Evolutionary conservation across 805 yeast genomes (phyloP).

Genomic region (Ogataea trehaloabstinens): DNA sequence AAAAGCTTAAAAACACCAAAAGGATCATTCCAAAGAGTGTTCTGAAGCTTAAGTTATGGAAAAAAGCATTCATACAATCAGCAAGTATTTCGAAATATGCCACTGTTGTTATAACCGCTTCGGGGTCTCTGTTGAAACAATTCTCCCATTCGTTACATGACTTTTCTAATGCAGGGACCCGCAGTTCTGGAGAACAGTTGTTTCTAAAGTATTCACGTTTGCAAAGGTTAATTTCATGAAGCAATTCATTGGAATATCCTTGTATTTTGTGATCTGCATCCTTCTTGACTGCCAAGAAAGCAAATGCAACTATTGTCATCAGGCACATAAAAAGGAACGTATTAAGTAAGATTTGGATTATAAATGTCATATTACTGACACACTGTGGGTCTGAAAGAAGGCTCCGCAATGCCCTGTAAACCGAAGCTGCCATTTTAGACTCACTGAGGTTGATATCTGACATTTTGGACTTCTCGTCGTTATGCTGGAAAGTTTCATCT

Average conservation of each 20-base stretch:
- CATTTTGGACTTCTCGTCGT: not conserved
- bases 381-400: conserved; percentile 28
- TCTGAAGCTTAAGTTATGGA: conserved; percentile 27
- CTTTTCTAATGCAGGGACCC: conserved; percentile 74
- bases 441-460: no score
- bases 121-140: conserved; percentile 82
- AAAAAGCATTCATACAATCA: conserved; percentile 33
- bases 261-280: conserved; percentile 76
- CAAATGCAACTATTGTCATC: conserved; percentile 17
- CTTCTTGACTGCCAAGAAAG: conserved; percentile 25
- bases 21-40: conserved; percentile 22
- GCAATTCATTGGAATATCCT: conserved; percentile 54
- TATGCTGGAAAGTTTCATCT: conserved; percentile 1
- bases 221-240: conserved; percentile 67
- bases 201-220: conserved; percentile 66
- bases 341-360: conserved; percentile 27
- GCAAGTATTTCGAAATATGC: conserved; percentile 34
- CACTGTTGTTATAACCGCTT: conserved; percentile 32
- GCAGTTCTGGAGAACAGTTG: conserved; percentile 59
- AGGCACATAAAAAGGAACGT: conserved; percentile 22
- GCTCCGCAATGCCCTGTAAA: conserved; percentile 10
- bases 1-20: conserved; percentile 15
- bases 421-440: conserved; percentile 1
- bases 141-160: conserved; percentile 72
- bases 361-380: conserved; percentile 23